A percentile compares a stretch with the other conserved stretches of the same genome.
Conservation (phyloP, 139 green algal genomes). For the Zygnema cylindricum region DNA sequence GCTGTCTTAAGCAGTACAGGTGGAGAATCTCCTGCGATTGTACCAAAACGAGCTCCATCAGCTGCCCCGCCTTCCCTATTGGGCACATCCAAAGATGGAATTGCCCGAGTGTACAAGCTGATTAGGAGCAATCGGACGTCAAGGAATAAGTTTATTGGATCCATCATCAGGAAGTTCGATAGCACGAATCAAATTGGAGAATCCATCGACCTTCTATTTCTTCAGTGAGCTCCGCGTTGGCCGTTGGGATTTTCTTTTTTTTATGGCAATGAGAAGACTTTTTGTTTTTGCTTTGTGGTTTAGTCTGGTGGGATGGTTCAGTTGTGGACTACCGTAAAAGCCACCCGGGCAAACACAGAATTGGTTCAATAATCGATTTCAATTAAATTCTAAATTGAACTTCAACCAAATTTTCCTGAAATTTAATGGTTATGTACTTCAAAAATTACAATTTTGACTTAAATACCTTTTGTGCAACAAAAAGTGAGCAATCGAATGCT, state of each 20-base stretch:
- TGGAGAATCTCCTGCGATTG: background rate
- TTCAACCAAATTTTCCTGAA: too few relatives aligned
- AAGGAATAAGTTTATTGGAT: constrained; percentile 44
- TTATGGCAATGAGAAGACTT: background rate
- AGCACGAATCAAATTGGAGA: background rate
- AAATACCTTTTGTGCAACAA: too few relatives aligned
- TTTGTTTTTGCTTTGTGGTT: background rate
- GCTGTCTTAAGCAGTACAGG: too few relatives aligned
- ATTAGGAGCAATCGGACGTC: constrained; percentile 23
- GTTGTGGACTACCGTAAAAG: background rate
- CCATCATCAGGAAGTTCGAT: constrained; percentile 41
- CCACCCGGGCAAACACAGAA: too few relatives aligned
- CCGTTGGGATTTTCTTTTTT: background rate
- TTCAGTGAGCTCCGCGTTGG: too few relatives aligned
- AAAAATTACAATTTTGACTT: too few relatives aligned
- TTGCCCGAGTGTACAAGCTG: constrained; percentile 51
- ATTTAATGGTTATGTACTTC: too few relatives aligned
- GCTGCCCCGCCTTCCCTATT: too few relatives aligned
- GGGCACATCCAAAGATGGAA: background rate
- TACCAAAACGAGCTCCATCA: constrained; percentile 1
- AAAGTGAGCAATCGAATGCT: too few relatives aligned
- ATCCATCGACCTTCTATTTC: background rate
- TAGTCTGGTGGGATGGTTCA: background rate
- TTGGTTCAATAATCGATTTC: too few relatives aligned
- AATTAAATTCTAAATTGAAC: too few relatives aligned